These are phyloP conservation scores for Iberis amara DNA, from an alignment of 441 rosid genomes.

Conservation along the genomic window DNA sequence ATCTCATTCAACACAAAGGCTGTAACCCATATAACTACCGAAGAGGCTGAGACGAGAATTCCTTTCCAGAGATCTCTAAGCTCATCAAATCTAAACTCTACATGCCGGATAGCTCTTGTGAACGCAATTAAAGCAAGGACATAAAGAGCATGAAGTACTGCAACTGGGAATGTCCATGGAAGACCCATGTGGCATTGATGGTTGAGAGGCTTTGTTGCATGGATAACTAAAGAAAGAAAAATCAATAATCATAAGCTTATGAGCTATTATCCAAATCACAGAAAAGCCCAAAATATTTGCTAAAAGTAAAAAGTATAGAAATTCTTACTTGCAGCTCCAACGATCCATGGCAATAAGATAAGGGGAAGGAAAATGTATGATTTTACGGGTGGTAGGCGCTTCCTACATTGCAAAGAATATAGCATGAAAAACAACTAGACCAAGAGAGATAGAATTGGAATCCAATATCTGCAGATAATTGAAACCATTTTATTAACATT, in stretches of 20 bases:
- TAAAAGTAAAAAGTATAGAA: neutral
- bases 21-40: slow-evolving; percentile 67
- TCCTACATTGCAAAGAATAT: slow-evolving; percentile 46
- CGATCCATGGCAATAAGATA: slow-evolving; percentile 68
- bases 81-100: slow-evolving; percentile 84
- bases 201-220: slow-evolving; percentile 56
- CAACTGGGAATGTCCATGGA: slow-evolving; percentile 50
- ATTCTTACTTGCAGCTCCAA: slow-evolving; percentile 59
- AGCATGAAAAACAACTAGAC: slow-evolving; percentile 8
- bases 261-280: neutral
- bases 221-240: slow-evolving; percentile 59
- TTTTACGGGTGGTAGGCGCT: slow-evolving; percentile 68
- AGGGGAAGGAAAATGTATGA: slow-evolving; percentile 68
- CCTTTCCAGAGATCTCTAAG: slow-evolving; percentile 84
- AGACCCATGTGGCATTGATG: slow-evolving; percentile 52
- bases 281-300: neutral
- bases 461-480: neutral
- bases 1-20: slow-evolving; percentile 70
- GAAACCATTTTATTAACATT: neutral
- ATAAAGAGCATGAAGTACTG: slow-evolving; percentile 51
- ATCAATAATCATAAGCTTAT: slow-evolving; percentile 17
- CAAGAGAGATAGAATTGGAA: neutral
- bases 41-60: slow-evolving; percentile 55
- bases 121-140: slow-evolving; percentile 56
- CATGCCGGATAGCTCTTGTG: slow-evolving; percentile 58